Conservation (phyloP, 371 early-diverging fungal genomes). For the Mucor velutinosus region DNA sequence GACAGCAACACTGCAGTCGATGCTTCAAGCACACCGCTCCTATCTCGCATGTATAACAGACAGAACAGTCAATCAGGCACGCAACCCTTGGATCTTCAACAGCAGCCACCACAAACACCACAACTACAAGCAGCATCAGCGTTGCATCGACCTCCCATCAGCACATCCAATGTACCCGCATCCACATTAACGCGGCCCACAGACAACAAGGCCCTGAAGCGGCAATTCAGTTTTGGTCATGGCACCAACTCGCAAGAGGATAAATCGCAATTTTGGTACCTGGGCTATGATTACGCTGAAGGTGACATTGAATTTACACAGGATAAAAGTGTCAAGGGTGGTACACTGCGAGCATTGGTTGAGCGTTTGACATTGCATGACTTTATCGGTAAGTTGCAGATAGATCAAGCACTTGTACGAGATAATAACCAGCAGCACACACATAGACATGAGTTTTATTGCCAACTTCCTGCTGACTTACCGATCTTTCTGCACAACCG, state of each 20-base stretch:
- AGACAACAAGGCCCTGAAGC: conserved; percentile 16
- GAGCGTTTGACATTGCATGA: conserved; percentile 91
- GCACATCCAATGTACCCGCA: not conserved
- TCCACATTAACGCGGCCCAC: conserved; percentile 7
- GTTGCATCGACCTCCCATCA: conserved; percentile 22
- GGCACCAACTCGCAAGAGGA: conserved; percentile 13
- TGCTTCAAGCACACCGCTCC: not conserved
- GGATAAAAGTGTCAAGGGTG: conserved; percentile 85
- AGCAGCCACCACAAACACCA: not conserved
- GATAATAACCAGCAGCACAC: not conserved
- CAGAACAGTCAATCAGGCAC: conserved; percentile 1
- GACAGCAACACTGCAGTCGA: conserved; percentile 1
- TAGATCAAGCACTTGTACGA: no score
- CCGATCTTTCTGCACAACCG: conserved; percentile 80
- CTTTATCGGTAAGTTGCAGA: conserved; percentile 37
- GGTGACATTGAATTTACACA: conserved; percentile 78
- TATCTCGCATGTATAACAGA: conserved; percentile 15
- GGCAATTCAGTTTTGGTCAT: conserved; percentile 25
- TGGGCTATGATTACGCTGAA: conserved; percentile 78
- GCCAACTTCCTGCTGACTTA: conserved; percentile 88
- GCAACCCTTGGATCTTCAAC: not conserved
- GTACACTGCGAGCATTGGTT: conserved; percentile 82
- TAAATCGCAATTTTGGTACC: conserved; percentile 37
- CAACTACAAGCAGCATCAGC: not conserved
- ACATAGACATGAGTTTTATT: conserved; percentile 73